A percentile compares a stretch with the other conserved stretches of the same genome.
phyloP scores from a whole-genome alignment of 2,329 filamentous ascomycete genomes.

The Aspergillus terreus region DNA sequence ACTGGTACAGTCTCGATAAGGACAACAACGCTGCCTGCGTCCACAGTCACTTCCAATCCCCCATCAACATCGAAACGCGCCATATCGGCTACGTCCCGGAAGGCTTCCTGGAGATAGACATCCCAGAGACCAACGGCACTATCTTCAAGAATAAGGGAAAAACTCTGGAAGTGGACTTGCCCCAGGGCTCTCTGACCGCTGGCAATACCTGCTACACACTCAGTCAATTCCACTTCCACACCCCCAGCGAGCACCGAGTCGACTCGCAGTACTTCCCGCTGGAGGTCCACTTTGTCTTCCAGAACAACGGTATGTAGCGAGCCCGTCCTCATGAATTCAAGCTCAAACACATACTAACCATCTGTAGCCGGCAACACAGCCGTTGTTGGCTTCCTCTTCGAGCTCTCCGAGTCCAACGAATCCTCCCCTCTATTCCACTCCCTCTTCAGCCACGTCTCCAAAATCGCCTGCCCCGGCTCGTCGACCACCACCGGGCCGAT shows the following conservation, averaged over 20 bases:
- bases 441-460: constrained; percentile 42
- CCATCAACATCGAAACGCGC: constrained; percentile 48
- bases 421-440: constrained; percentile 46
- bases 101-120: constrained; percentile 18
- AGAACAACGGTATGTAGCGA: constrained; percentile 38
- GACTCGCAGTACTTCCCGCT: constrained; percentile 47
- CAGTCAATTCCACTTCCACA: constrained; percentile 59
- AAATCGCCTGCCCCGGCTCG: constrained; percentile 40
- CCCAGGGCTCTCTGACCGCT: constrained; percentile 47
- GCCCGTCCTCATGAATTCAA: not conserved
- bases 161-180: constrained; percentile 50
- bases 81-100: constrained; percentile 15
- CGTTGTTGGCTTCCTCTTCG: constrained; percentile 42
- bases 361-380: constrained; percentile 25
- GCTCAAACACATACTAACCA: not conserved
- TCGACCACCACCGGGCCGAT: constrained; percentile 36
- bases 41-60: constrained; percentile 51
- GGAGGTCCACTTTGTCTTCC: constrained; percentile 60
- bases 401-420: constrained; percentile 35
- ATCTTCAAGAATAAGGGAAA: constrained; percentile 46
- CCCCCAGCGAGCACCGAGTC: constrained; percentile 57
- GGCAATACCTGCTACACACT: constrained; percentile 42
- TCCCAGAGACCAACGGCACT: constrained; percentile 17
- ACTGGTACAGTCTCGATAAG: constrained; percentile 48
- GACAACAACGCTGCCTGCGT: constrained; percentile 46